A percentile compares a stretch with the other conserved stretches of the same genome.
Conservation (phyloP, 2,329 filamentous ascomycete species). For the Cladosporium phlei region DNA sequence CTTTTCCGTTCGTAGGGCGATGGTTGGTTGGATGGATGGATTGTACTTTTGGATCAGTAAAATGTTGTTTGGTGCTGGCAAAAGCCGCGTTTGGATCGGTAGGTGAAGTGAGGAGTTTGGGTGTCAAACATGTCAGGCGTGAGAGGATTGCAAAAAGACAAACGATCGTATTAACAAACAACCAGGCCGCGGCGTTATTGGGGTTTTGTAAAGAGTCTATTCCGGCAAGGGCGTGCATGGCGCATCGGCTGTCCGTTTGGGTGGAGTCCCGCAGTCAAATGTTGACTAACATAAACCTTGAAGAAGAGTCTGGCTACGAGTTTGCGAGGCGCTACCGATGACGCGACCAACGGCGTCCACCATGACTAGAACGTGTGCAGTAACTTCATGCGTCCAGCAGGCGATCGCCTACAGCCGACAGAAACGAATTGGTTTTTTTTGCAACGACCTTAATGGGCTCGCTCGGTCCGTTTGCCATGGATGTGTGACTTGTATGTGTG, state of each 20-base stretch:
- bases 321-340: conserved; percentile 3
- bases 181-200: too few species aligned
- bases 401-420: conserved; percentile 6
- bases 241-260: too few species aligned
- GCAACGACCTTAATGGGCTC: conserved; percentile 5
- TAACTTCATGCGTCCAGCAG: conserved; percentile 10
- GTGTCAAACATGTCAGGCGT: conserved; percentile 10
- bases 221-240: conserved; percentile 12
- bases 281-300: conserved; percentile 11
- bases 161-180: conserved; percentile 1
- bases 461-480: background rate
- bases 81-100: background rate
- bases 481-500: too few species aligned
- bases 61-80: background rate
- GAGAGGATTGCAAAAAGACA: background rate
- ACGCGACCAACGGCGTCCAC: conserved; percentile 7
- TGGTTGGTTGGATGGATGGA: too few species aligned
- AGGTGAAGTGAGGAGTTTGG: background rate
- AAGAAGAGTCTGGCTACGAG: conserved; percentile 7
- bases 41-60: too few species aligned
- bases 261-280: background rate
- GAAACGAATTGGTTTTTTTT: background rate
- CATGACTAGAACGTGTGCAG: conserved; percentile 10
- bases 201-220: conserved; percentile 14
- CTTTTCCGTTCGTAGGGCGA: background rate